These are phyloP conservation scores for Capsella bursapastoris DNA, from an alignment of 345 rosid genomes.

Conservation along the genomic window DNA sequence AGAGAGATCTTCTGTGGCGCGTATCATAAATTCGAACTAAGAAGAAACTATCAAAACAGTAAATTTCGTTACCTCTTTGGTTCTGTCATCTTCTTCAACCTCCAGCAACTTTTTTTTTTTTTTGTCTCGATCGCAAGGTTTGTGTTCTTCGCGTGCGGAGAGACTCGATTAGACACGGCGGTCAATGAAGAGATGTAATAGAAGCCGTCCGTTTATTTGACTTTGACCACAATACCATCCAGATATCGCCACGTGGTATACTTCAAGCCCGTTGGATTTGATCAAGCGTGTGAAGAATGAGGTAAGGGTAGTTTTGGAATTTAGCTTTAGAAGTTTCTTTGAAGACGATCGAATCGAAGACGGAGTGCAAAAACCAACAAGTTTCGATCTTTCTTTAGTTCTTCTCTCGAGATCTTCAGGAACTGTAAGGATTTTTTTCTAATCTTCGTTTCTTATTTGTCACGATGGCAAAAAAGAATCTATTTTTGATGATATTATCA, in stretches of 20 bases:
- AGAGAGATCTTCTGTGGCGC: not conserved
- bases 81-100: constrained; percentile 35
- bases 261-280: not conserved
- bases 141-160: not conserved
- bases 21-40: not conserved
- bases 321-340: constrained; percentile 22
- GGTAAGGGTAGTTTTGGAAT: constrained; percentile 40
- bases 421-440: constrained; percentile 26
- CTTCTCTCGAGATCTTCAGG: constrained; percentile 17
- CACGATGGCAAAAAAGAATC: not conserved
- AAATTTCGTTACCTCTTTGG: constrained; percentile 33
- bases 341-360: constrained; percentile 40
- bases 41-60: not conserved
- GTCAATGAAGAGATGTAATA: constrained; percentile 1
- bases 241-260: constrained; percentile 30
- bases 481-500: not conserved
- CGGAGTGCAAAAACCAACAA: constrained; percentile 25
- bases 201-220: constrained; percentile 34
- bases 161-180: not conserved
- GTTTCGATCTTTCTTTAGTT: constrained; percentile 27
- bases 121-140: constrained; percentile 22
- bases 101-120: constrained; percentile 10
- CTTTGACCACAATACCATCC: not conserved
- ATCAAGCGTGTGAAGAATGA: constrained; percentile 6
- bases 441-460: not conserved